Conservation (phyloP, 2,329 filamentous ascomycete genomes). For the Metarhizium robertsii region DNA sequence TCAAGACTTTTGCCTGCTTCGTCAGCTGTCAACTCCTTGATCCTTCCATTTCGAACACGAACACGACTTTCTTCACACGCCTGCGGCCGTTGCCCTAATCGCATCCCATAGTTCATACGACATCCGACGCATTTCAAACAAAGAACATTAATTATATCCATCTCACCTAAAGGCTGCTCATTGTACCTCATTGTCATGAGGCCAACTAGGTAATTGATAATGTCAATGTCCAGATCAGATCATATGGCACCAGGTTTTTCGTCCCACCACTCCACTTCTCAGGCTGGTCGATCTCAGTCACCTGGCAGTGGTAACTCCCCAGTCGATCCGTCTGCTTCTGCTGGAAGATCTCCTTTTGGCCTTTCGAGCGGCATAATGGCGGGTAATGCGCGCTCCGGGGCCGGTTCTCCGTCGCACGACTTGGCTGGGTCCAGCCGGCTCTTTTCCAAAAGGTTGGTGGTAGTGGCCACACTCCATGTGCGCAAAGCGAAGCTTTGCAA, state of each 20-base stretch:
- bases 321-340: conserved; percentile 58
- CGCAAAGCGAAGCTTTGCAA: not conserved
- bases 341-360: conserved; percentile 64
- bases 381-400: conserved; percentile 62
- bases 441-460: conserved; percentile 81
- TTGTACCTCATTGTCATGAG: conserved; percentile 8
- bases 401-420: conserved; percentile 95
- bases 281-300: conserved; percentile 64
- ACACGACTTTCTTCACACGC: not conserved
- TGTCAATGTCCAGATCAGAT: conserved; percentile 81
- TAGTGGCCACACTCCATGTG: conserved; percentile 20
- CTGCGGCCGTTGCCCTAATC: conserved; percentile 1
- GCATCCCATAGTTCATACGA: conserved; percentile 1
- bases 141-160: not conserved
- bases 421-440: conserved; percentile 62
- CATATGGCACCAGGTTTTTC: conserved; percentile 80
- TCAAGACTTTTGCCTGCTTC: not conserved
- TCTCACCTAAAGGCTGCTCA: not conserved
- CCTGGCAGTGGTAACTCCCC: conserved; percentile 75
- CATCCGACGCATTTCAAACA: conserved; percentile 3
- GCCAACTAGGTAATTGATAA: conserved; percentile 66
- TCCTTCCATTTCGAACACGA: not conserved
- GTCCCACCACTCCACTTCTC: conserved; percentile 51
- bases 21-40: not conserved
- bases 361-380: conserved; percentile 56